Evolutionary conservation across 345 rosid species (phyloP), one percentile per base, ranked within the genome.

Genomic region (Rhodamnia argentea): DNA sequence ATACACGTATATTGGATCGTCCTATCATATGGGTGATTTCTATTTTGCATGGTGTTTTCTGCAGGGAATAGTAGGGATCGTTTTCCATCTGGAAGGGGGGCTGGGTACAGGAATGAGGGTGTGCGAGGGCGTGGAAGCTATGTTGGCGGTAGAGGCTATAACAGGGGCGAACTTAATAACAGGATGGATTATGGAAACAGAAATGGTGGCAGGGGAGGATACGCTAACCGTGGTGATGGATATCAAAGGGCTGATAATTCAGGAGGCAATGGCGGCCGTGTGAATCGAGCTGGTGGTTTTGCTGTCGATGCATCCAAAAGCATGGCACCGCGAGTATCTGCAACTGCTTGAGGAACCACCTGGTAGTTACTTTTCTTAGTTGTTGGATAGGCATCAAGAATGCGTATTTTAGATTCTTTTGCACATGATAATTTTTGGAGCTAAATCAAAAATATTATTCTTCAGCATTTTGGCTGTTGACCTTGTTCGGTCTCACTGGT

Each of bases 21-120:
- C 24, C 6, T 20, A 10, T 70, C 26, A 70, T 37, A 20, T 32
- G 51, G 14, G 16, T 50, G 42, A 58, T 42, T 52, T 53, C 7
- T 32, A 13, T 55, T 50, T 74, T 57, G 82, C 3, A 62, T 59
- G 74, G 85, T 32, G 82, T 82, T 85, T 50, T 85, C 40, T 88
- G 87, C 96, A 97, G 99, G 94, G 82, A 92, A 90, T 87, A 86
- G 86, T 58, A 90, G 98, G 88, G 99, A 95, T 26, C 91, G 98
- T 13, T 90, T 92, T 85, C 87, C 93, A 50, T 90, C 92, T 84
- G 94, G 94, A 90, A 88, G 90, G 75, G 94, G 92, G 54, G 87
- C 83, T 86, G 96, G 94, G 64, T 93, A 93, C 84, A 93, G 94
- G 89, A 95, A 89, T 83, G 99, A 96, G 84, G 96, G 95, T 29